Evolutionary conservation across 306 rosid genomes (phyloP), one percentile per base, ranked within the genome.

Genomic region (Cucurbita moschata): DNA sequence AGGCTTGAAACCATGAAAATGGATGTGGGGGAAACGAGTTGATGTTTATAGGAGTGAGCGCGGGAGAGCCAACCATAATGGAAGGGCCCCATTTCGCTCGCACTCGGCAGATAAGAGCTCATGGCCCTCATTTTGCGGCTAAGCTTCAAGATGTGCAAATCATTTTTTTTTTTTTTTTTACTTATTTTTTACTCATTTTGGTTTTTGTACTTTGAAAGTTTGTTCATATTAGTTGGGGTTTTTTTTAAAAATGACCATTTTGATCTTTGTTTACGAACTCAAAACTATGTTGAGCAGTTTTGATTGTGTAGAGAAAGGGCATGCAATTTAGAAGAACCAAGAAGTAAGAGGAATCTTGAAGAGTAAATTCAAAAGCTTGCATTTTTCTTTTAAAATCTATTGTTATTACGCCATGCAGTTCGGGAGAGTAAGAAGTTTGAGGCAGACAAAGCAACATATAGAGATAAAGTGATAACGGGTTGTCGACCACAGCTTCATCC

Each of bases 381-480:
- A 30, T 30, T 30, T 26, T 26, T 26, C 6, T 23, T 18, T 40
- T 7, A 5, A 1, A 12, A 11, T 47, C 4, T 11, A 12, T 63
- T 63, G 49, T 62, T 38, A 15, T 12, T 49, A 4, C 16, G 13
- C 3, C 3, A 13, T n/a, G 53, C 11, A 50, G 54, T 65, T 50
- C 63, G 51, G 2, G 55, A 56, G 26, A 56, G 12, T 35, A 3
- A 62, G 38, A 79, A 75, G 76, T 74, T 10, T 88, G 96, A 87
- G 98, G 96, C 82, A 82, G 86, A 88, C 88, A 88, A 84, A 77
- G 83, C 74, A 85, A 62, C 40, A 26, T 14, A 76, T 73, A 76
- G 18, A 80, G 96, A 90, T 92, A 90, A 89, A 81, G 96, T 73
- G 98, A 92, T 92, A 92, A 85, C 15, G 86, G 72, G 42, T 52